These are phyloP conservation scores for Pyrus bretschneideri DNA, from an alignment of 306 rosid species.

Conservation along the genomic window DNA sequence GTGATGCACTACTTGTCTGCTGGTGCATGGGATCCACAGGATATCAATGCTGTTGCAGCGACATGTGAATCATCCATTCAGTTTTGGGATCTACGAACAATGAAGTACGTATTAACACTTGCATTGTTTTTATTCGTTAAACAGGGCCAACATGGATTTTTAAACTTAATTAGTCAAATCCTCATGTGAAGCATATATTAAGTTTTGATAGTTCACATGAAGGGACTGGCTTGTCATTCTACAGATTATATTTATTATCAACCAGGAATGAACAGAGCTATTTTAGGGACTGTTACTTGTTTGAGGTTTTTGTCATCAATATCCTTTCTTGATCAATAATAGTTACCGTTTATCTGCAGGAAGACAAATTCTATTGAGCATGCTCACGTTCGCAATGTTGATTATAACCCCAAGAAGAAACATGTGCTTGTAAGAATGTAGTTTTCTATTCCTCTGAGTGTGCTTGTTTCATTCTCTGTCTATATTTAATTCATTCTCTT, in stretches of 20 bases:
- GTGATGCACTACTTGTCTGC: slow-evolving; percentile 77
- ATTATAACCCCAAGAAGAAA: slow-evolving; percentile 61
- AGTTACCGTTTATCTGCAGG: slow-evolving; percentile 45
- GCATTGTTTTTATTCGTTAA: neutral
- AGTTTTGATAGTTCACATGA: neutral
- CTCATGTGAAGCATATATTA: slow-evolving; percentile 10
- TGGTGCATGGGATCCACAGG: slow-evolving; percentile 99
- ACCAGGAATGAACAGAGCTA: neutral
- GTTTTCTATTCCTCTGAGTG: slow-evolving; percentile 3
- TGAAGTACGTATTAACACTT: slow-evolving; percentile 53
- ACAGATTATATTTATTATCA: neutral
- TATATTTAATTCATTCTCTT: neutral
- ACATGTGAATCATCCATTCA: slow-evolving; percentile 82
- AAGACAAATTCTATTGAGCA: slow-evolving; percentile 68
- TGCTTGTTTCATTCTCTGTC: neutral
- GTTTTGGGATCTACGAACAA: slow-evolving; percentile 89
- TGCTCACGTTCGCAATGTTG: slow-evolving; percentile 71
- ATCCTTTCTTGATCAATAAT: neutral
- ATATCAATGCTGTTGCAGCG: slow-evolving; percentile 73
- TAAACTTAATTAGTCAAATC: neutral
- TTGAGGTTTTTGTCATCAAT: neutral
- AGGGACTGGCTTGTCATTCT: neutral
- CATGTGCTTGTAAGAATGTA: slow-evolving; percentile 70
- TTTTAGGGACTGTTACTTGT: neutral
- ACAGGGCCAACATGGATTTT: neutral